phyloP scores from a whole-genome alignment of 192 early-diverging fungal species.

The Gaertneriomyces sp. region DNA sequence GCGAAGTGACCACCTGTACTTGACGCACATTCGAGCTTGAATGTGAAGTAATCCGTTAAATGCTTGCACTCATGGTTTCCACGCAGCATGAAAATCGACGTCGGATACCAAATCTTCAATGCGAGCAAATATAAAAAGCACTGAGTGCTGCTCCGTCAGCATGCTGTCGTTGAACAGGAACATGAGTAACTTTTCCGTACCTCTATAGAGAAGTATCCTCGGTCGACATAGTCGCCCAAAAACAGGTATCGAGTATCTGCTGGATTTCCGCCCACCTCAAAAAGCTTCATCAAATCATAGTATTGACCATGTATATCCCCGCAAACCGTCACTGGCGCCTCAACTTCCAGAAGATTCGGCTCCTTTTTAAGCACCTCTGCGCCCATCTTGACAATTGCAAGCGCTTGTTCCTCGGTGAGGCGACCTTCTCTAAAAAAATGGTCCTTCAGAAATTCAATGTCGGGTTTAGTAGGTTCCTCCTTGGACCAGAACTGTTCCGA shows the following conservation, averaged over 20 bases:
- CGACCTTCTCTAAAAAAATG: conserved; percentile 93
- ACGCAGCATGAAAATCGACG: conserved; percentile 79
- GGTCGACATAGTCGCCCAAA: conserved; percentile 94
- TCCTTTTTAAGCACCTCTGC: conserved; percentile 78
- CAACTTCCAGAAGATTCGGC: conserved; percentile 80
- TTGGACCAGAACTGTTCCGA: conserved; percentile 65
- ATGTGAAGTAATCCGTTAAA: conserved; percentile 96
- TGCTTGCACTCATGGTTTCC: conserved; percentile 98
- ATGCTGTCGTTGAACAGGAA: neutral
- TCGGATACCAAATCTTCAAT: conserved; percentile 89
- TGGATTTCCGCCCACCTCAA: conserved; percentile 95
- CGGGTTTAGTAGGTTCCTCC: conserved; percentile 67
- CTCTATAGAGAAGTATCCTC: conserved; percentile 97
- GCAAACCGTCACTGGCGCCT: conserved; percentile 92
- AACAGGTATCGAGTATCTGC: conserved; percentile 88
- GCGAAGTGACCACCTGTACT: neutral
- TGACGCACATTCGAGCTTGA: conserved; percentile 89
- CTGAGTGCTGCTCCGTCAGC: conserved; percentile 36
- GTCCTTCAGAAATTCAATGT: conserved; percentile 78
- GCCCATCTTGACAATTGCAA: conserved; percentile 79
- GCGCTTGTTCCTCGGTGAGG: conserved; percentile 85
- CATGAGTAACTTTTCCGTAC: conserved; percentile 30
- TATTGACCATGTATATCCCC: conserved; percentile 99
- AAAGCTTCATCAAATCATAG: conserved; percentile 96
- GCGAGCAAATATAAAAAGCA: conserved; percentile 88